phyloP scores from a whole-genome alignment of 2,329 filamentous ascomycete genomes.

The Sphaerulina populicola region DNA sequence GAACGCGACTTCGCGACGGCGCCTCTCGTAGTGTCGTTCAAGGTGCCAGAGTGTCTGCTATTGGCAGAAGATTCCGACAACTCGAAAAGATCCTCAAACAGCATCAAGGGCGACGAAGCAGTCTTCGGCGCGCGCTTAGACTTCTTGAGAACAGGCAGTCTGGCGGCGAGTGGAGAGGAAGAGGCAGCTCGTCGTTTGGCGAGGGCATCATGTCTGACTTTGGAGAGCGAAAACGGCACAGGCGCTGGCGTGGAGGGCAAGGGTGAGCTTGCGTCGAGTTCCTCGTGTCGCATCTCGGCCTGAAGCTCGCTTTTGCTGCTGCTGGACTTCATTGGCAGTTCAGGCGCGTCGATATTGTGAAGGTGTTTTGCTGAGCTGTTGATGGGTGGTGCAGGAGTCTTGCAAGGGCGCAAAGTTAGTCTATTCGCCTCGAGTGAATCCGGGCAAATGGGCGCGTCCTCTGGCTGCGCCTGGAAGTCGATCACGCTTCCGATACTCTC shows the following conservation, averaged over 20 bases:
- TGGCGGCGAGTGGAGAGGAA: neutral
- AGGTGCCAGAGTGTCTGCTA: too few relatives aligned
- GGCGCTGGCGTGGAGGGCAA: neutral
- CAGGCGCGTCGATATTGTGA: neutral
- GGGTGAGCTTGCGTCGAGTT: constrained; percentile 7
- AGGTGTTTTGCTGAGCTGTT: neutral
- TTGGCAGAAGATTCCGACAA: too few relatives aligned
- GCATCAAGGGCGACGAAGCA: neutral
- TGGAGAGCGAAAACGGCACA: neutral
- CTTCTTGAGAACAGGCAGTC: neutral
- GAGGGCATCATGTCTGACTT: neutral
- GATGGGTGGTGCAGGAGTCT: neutral
- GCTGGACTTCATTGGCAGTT: constrained; percentile 7
- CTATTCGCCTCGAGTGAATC: neutral
- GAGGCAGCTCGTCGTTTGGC: constrained; percentile 1
- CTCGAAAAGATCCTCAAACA: neutral
- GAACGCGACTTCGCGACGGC: too few relatives aligned
- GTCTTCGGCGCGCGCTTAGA: neutral
- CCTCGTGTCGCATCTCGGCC: constrained; percentile 19
- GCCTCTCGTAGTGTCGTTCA: too few relatives aligned
- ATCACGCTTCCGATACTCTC: neutral
- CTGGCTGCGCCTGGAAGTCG: neutral
- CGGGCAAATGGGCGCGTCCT: neutral
- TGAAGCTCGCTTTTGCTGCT: constrained; percentile 13
- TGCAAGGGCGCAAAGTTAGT: neutral